phyloP scores from a whole-genome alignment of 2,329 filamentous ascomycete species.

The Diaporthe velutina region DNA sequence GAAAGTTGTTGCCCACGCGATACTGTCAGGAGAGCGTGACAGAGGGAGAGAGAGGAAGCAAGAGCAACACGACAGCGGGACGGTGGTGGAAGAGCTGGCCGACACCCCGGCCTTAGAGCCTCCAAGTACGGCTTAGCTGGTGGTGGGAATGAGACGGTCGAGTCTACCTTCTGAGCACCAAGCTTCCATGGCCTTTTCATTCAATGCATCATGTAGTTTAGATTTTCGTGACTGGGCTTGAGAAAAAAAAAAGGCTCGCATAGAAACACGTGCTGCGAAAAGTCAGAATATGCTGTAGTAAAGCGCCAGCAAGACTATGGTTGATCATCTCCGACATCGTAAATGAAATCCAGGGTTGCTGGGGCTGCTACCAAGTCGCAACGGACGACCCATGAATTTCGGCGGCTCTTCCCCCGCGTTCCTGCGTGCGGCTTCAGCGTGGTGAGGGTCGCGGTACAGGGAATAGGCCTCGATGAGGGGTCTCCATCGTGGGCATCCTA shows the following conservation, averaged over 20 bases:
- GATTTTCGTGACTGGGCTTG: not conserved
- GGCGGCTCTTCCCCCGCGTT: slow-evolving; percentile 26
- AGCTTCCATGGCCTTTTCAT: not conserved
- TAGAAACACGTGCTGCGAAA: not conserved
- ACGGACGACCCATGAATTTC: slow-evolving; percentile 20
- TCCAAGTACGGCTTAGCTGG: not conserved
- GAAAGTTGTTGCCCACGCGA: no score
- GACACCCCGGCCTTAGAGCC: slow-evolving; percentile 11
- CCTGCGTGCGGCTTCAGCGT: slow-evolving; percentile 18
- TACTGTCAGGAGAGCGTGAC: not conserved
- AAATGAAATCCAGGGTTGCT: not conserved
- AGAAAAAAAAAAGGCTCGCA: not conserved
- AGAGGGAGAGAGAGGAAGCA: no score
- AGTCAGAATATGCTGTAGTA: not conserved
- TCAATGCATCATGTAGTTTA: not conserved
- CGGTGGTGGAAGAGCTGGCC: slow-evolving; percentile 6
- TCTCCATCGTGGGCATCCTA: slow-evolving; percentile 13
- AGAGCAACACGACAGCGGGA: not conserved
- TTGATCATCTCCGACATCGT: not conserved
- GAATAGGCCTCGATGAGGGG: slow-evolving; percentile 19
- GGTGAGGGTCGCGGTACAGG: not conserved
- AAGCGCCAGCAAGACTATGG: not conserved
- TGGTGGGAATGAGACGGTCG: not conserved
- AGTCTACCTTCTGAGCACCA: not conserved
- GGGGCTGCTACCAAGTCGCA: not conserved